Conservation (phyloP, 2,329 filamentous ascomycete species). For the Aspergillus japonicus region DNA sequence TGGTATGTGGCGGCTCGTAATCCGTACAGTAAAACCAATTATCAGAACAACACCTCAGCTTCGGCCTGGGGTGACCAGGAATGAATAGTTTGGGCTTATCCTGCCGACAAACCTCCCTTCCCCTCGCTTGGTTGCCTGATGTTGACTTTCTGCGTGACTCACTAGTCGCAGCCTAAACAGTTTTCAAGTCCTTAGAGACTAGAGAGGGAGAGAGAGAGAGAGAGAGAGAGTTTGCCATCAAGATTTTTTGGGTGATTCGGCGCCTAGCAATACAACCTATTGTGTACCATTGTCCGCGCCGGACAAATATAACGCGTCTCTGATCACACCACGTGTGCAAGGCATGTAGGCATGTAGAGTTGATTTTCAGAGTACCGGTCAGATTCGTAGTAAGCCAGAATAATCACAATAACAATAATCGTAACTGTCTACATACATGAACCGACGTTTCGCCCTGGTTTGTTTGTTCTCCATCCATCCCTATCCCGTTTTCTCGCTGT, state of each 20-base stretch:
- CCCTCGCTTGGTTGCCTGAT: conserved; percentile 15
- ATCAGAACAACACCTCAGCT: not conserved
- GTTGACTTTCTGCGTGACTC: conserved; percentile 10
- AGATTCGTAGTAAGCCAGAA: not conserved
- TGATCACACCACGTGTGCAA: conserved; percentile 16
- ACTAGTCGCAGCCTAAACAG: conserved; percentile 14
- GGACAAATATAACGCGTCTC: conserved; percentile 12
- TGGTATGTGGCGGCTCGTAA: not conserved
- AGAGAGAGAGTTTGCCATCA: not conserved
- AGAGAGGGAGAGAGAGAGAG: too few species aligned
- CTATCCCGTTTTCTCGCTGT: conserved; percentile 3
- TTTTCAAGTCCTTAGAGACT: not conserved
- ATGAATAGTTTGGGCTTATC: not conserved
- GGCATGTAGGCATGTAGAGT: not conserved
- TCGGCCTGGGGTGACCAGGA: not conserved
- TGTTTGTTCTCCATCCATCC: not conserved
- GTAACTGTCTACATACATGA: not conserved
- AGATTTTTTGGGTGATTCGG: conserved; percentile 2
- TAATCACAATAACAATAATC: not conserved
- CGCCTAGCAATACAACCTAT: conserved; percentile 1
- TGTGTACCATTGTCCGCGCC: not conserved
- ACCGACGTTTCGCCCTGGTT: not conserved
- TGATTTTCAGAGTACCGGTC: not conserved
- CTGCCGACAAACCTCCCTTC: not conserved
- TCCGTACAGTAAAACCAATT: not conserved